These are phyloP conservation scores for Phylloporus scabripes DNA, from an alignment of 768 basidiomycete genomes.

Conservation along the genomic window DNA sequence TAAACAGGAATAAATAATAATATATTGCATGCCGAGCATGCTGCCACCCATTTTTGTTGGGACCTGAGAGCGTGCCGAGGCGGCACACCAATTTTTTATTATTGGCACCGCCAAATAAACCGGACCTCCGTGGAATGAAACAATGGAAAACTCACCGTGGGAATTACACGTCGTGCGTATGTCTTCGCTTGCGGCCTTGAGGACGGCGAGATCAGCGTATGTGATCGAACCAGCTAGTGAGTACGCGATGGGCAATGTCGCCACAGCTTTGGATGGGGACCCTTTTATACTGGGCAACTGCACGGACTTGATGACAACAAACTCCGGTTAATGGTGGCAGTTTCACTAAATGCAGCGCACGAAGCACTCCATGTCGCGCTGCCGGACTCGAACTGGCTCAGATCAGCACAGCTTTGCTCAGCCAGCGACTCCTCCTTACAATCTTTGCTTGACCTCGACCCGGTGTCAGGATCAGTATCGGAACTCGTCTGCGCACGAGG, in stretches of 20 bases:
- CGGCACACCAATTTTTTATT: conserved; percentile 25
- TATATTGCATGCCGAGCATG: conserved; percentile 23
- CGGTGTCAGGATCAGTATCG: conserved; percentile 1
- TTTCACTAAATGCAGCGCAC: conserved; percentile 7
- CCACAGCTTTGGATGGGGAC: conserved; percentile 10
- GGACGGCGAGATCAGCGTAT: conserved; percentile 23
- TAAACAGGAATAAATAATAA: conserved; percentile 7
- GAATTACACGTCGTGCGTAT: conserved; percentile 14
- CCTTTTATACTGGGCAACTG: conserved; percentile 20
- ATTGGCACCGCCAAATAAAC: conserved; percentile 26
- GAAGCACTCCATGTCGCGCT: conserved; percentile 12
- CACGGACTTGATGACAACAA: conserved; percentile 12
- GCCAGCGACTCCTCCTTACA: conserved; percentile 1
- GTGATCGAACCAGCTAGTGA: conserved; percentile 14
- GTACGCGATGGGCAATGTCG: not conserved
- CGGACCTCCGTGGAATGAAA: conserved; percentile 21
- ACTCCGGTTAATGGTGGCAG: conserved; percentile 8
- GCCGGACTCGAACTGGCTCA: conserved; percentile 17
- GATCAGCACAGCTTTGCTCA: conserved; percentile 6
- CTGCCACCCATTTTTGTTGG: conserved; percentile 16
- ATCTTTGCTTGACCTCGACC: not conserved
- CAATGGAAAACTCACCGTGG: conserved; percentile 32
- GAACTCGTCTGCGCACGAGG: not conserved
- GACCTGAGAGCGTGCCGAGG: conserved; percentile 18
- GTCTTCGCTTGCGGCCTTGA: conserved; percentile 32